Evolutionary conservation across 2,329 filamentous ascomycete genomes (phyloP).

Genomic region (Colletotrichum abscissum): DNA sequence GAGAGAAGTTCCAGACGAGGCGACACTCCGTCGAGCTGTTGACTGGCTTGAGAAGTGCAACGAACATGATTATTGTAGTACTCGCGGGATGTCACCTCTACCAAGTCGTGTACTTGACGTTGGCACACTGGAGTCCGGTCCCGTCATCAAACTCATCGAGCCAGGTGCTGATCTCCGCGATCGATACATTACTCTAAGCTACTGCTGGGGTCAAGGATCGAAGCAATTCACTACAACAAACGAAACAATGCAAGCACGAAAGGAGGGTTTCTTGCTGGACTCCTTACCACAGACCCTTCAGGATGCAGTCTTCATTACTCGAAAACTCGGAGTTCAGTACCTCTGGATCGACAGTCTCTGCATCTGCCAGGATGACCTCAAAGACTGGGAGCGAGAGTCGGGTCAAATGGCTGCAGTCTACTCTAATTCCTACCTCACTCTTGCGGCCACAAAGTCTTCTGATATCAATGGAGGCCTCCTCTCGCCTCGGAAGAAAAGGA

Average conservation of each 20-base stretch:
- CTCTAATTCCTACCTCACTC: conserved; percentile 38
- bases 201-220: conserved; percentile 17
- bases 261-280: neutral
- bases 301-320: conserved; percentile 41
- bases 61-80: conserved; percentile 9
- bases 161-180: neutral
- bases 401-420: conserved; percentile 42
- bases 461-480: conserved; percentile 39
- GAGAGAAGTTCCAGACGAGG: conserved; percentile 13
- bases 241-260: conserved; percentile 14
- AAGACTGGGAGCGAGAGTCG: conserved; percentile 41
- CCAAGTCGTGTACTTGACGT: conserved; percentile 17
- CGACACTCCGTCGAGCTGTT: conserved; percentile 1
- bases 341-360: conserved; percentile 47
- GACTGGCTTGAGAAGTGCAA: conserved; percentile 24
- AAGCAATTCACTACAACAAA: conserved; percentile 18
- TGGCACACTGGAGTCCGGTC: neutral
- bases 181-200: conserved; percentile 24
- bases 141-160: conserved; percentile 14
- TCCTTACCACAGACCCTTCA: conserved; percentile 38
- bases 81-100: neutral
- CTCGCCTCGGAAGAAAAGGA: neutral
- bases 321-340: conserved; percentile 39
- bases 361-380: conserved; percentile 42
- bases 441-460: conserved; percentile 39